phyloP scores from a whole-genome alignment of 345 rosid species.

The Populus nigra region DNA sequence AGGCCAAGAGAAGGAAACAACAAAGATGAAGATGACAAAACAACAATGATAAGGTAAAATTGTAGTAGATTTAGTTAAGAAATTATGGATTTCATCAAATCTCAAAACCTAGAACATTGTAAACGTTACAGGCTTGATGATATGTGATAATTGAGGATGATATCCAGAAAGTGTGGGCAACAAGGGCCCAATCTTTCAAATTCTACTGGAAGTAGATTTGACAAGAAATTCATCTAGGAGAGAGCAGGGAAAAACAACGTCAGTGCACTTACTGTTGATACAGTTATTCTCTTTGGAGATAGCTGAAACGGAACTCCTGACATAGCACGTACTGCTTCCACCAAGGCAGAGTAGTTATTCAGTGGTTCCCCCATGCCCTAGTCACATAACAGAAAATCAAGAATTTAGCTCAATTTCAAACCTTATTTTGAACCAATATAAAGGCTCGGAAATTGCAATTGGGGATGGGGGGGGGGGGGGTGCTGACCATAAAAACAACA shows the following conservation, averaged over 20 bases:
- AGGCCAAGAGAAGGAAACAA: not conserved
- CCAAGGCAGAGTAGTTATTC: conserved; percentile 80
- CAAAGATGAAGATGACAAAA: not conserved
- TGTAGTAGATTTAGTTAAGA: not conserved
- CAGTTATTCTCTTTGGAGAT: conserved; percentile 81
- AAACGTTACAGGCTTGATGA: not conserved
- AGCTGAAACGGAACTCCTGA: conserved; percentile 72
- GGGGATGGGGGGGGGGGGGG: too few species aligned
- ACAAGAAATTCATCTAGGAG: not conserved
- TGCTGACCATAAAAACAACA: conserved; percentile 83
- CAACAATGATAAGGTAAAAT: not conserved
- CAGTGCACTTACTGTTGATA: conserved; percentile 66
- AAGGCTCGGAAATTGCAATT: not conserved
- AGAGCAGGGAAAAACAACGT: not conserved
- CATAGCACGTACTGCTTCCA: conserved; percentile 80
- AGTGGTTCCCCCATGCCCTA: conserved; percentile 99
- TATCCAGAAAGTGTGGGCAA: not conserved
- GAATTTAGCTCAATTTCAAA: conserved; percentile 8
- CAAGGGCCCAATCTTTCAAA: not conserved
- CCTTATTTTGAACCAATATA: not conserved
- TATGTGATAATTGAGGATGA: not conserved
- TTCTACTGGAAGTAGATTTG: not conserved
- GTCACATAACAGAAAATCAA: conserved; percentile 25
- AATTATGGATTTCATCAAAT: not conserved
- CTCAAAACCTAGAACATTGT: not conserved